Conservation (phyloP, 208 protist genomes). For the Acanthamoeba rhysodes region DNA sequence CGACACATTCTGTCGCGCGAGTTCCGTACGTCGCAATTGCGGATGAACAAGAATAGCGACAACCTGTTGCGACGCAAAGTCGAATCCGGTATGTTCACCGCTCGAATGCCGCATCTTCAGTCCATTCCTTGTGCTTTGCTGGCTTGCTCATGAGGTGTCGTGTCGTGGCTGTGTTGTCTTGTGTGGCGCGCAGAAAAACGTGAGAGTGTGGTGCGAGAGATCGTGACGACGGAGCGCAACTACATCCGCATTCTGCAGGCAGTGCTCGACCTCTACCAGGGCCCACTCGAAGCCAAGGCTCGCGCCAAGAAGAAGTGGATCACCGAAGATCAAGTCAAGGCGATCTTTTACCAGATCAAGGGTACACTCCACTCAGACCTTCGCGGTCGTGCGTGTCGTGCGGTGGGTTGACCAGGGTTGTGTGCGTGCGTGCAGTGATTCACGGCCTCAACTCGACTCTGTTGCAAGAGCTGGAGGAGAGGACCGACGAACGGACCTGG, state of each 20-base stretch:
- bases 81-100: not conserved
- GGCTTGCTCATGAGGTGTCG: too few species aligned
- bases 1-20: slow-evolving; percentile 38
- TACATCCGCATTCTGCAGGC: slow-evolving; percentile 23
- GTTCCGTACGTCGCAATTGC: slow-evolving; percentile 28
- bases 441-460: slow-evolving; percentile 59
- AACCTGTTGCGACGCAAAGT: slow-evolving; percentile 1
- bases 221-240: slow-evolving; percentile 70
- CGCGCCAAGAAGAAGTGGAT: slow-evolving; percentile 56
- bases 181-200: slow-evolving; percentile 32
- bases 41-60: slow-evolving; percentile 25
- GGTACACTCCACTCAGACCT: not conserved
- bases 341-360: slow-evolving; percentile 50
- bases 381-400: too few species aligned
- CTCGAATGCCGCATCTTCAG: too few species aligned
- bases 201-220: slow-evolving; percentile 63
- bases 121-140: too few species aligned
- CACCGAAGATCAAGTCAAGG: slow-evolving; percentile 20
- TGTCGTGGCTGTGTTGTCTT: too few species aligned
- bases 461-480: slow-evolving; percentile 51
- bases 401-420: not conserved
- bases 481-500: slow-evolving; percentile 55
- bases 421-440: not conserved
- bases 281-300: slow-evolving; percentile 46
- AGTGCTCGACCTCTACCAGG: slow-evolving; percentile 64